phyloP scores from a whole-genome alignment of 2,329 filamentous ascomycete genomes.

The Claviceps sp. region DNA sequence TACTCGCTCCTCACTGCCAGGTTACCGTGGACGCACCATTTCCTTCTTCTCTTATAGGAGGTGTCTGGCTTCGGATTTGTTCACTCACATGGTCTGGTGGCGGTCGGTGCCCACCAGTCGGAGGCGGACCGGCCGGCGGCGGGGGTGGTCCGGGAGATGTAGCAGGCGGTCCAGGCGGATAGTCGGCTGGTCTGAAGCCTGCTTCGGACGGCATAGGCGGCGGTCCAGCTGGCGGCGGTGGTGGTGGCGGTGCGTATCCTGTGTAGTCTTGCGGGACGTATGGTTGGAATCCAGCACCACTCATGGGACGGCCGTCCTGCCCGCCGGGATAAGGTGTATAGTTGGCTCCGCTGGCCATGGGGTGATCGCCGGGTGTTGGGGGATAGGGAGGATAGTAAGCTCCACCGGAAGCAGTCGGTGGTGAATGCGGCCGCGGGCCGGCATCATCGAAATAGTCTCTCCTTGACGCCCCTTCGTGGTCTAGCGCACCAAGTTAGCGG shows the following conservation, averaged over 20 bases:
- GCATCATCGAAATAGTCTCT: constrained; percentile 24
- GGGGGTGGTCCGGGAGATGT: constrained; percentile 17
- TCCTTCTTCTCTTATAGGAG: constrained; percentile 14
- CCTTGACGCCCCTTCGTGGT: constrained; percentile 22
- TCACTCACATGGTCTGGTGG: constrained; percentile 33
- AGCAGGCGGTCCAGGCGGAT: constrained; percentile 6
- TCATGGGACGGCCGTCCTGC: constrained; percentile 13
- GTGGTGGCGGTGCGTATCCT: constrained; percentile 23
- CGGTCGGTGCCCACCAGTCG: constrained; percentile 18
- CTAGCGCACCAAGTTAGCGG: constrained; percentile 11
- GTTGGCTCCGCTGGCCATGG: constrained; percentile 5
- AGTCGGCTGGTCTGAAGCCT: constrained; percentile 6
- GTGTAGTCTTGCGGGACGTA: constrained; percentile 31
- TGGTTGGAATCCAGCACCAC: constrained; percentile 21
- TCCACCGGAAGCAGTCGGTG: constrained; percentile 37
- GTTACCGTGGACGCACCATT: constrained; percentile 26
- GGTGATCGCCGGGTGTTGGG: constrained; percentile 12
- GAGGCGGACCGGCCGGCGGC: constrained; percentile 21
- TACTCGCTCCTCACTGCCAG: constrained; percentile 7
- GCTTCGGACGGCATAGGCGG: constrained; percentile 10
- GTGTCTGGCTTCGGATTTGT: constrained; percentile 16
- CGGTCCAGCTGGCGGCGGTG: constrained; percentile 22
- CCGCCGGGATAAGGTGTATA: constrained; percentile 14
- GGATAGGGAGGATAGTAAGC: constrained; percentile 33
- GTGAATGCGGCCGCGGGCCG: constrained; percentile 28